Base-by-base conservation (phyloP, 192 early-diverging fungal genomes). In the Coemansia asiatica region DNA sequence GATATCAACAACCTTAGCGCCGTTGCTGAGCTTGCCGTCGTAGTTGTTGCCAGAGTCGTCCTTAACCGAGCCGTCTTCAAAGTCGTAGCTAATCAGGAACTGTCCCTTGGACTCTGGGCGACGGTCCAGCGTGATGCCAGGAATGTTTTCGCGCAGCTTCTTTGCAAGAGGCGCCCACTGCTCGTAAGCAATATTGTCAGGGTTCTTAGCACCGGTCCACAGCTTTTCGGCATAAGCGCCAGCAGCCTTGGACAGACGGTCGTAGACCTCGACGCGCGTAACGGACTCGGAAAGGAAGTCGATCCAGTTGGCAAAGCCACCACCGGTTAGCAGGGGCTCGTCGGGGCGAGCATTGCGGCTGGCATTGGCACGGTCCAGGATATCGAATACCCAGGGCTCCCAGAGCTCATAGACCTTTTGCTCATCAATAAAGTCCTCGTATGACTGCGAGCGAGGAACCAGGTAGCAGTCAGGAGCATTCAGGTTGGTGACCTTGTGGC, bases 71-170 rank as follows among this genome's bases (percentile, higher is more conserved):
- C 67, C 75, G 21, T 72, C 72, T 29, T 77, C 71, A 68, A 82
- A 74, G 67, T 67, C 68, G 62, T 71, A 77, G 63, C 60, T 68
- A 8, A 82, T 56, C 36, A 82, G 57, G 38, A 66, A 78, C 51
- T 77, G 72, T 47, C 65, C 61, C 57, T 74, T 74, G 66, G 71
- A 57, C 27, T 63, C 22, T 1, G 75, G 75, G 13, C 75, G 69
- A 29, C 65, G 75, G 0, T 26, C 60, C 57, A 77, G 69, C 16
- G 75, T 72, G 54, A 77, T 64, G 12, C 75, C 72, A 13, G 81
- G 71, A 49, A 82, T 82, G 63, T 74, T 77, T 56, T 78, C 67
- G 56, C 72, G 75, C 26, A 82, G 67, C 57, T 82, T 82, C 81
- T 78, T 82, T 55, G 67, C 72, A 49, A 61, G 64, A 26, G 69